Conservation (phyloP, 1,284 basidiomycete genomes). For the Marasmius sp. region DNA sequence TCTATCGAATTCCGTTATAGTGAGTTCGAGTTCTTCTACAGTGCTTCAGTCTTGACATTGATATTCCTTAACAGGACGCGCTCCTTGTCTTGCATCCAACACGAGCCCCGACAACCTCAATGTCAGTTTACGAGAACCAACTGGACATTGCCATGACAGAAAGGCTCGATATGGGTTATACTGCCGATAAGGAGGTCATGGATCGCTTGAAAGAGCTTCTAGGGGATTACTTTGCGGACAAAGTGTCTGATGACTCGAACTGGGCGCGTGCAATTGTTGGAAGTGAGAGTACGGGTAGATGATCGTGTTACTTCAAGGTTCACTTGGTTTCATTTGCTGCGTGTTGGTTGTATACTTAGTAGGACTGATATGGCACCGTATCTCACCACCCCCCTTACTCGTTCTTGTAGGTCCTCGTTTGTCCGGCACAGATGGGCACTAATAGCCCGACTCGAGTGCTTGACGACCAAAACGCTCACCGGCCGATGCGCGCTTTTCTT, state of each 20-base stretch:
- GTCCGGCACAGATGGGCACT: too few species aligned
- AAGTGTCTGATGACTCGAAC: background rate
- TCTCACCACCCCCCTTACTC: too few species aligned
- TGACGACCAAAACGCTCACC: too few species aligned
- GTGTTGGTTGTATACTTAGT: too few species aligned
- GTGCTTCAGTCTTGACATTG: background rate
- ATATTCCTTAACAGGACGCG: conserved; percentile 12
- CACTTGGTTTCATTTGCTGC: too few species aligned
- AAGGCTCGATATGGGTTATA: background rate
- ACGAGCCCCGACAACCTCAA: background rate
- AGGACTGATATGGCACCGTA: too few species aligned
- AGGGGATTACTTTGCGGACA: background rate
- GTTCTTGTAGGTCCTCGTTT: too few species aligned
- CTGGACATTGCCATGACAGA: background rate
- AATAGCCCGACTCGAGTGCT: too few species aligned
- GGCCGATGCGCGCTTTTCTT: too few species aligned
- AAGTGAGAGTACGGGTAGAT: background rate
- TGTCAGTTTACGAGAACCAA: background rate
- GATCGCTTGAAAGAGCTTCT: background rate
- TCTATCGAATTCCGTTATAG: conserved; percentile 59
- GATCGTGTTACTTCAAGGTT: too few species aligned
- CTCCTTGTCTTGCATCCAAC: background rate
- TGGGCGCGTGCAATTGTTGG: background rate
- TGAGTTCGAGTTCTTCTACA: conserved; percentile 26
- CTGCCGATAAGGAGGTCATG: background rate